Base-by-base conservation (phyloP, 371 early-diverging fungal species). In the Mortierella sp. region DNA sequence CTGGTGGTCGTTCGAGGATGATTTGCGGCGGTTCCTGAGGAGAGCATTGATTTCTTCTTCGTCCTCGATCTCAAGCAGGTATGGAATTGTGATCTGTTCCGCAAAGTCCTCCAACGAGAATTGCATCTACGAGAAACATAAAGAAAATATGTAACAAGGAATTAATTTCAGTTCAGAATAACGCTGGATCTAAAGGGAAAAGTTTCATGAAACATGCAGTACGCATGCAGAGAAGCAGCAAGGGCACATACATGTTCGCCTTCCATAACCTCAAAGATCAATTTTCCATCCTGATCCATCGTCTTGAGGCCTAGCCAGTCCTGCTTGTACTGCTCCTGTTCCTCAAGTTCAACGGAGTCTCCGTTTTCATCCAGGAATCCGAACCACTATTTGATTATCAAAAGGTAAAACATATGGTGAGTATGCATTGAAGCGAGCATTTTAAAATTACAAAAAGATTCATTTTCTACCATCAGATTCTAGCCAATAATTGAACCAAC, bases 261-360 rank as follows among this genome's bases (percentile, higher is more conserved):
- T 74, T 94, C 93, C 78, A 93, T 79, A 45, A 89, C 89, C 21
- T 94, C 86, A 89, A 94, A 94, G 65, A 90, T 86, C 14, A 96
- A 89, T 52, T 91, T 90, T 60, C 89, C 90, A 38, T 83, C 77
- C 48, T 92, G 83, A 60, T 94, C 89, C 60, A 96, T 81, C 52
- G 79, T 81, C 60, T 89, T 92, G 71, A 96, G 83, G 0, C 96
- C 97, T 9, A 96, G 87, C 92, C 93, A 91, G 87, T 96, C 95
- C 60, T 95, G 90, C 47, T 75, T 87, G 86, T 95, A 96, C 68
- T 94, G 79, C 1, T 85, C 83, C 48, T 92, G 93, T 55, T 95
- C 88, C 48, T 91, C 85, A 58, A 96, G 73, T 1, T 91, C 90
- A 31, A 95, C 72, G 24, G 91, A 77, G 0, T 87, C 84, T 26